phyloP scores from a whole-genome alignment of 805 yeast species.

The Candida broadrunensis region DNA sequence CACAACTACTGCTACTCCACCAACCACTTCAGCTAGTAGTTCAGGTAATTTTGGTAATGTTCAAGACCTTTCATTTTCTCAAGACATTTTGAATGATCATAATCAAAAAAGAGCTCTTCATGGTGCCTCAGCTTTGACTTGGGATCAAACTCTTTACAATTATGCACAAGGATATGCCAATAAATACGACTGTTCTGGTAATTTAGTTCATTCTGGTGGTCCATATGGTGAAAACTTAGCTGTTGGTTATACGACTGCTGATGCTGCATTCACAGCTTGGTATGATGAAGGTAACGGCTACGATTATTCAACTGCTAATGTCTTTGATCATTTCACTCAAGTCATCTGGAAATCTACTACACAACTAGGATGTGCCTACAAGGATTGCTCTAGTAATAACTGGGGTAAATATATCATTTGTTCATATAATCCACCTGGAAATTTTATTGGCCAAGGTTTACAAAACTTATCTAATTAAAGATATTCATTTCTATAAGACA shows the following conservation, averaged over 20 bases:
- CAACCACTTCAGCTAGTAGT: constrained; percentile 4
- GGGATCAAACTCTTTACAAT: constrained; percentile 52
- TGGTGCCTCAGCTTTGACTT: constrained; percentile 46
- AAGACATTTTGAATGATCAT: constrained; percentile 55
- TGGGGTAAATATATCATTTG: constrained; percentile 67
- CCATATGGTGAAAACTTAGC: constrained; percentile 41
- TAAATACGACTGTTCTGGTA: constrained; percentile 47
- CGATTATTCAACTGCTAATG: constrained; percentile 28
- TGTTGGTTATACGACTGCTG: constrained; percentile 30
- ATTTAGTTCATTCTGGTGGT: constrained; percentile 36
- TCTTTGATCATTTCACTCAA: constrained; percentile 67
- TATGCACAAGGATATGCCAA: constrained; percentile 50
- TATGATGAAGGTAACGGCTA: constrained; percentile 34
- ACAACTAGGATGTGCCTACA: constrained; percentile 68
- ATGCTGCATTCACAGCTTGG: constrained; percentile 37
- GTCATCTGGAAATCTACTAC: constrained; percentile 64
- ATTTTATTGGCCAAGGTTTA: constrained; percentile 45
- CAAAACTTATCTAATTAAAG: constrained; percentile 7
- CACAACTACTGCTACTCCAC: constrained; percentile 4
- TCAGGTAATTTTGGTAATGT: constrained; percentile 7
- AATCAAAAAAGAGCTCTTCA: constrained; percentile 56
- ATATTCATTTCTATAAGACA: not conserved
- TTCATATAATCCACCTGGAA: constrained; percentile 74
- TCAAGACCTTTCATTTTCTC: constrained; percentile 30
- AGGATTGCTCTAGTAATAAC: constrained; percentile 45